Evolutionary conservation across 2,329 filamentous ascomycete species (phyloP).

Genomic region (Beauveria sp.): DNA sequence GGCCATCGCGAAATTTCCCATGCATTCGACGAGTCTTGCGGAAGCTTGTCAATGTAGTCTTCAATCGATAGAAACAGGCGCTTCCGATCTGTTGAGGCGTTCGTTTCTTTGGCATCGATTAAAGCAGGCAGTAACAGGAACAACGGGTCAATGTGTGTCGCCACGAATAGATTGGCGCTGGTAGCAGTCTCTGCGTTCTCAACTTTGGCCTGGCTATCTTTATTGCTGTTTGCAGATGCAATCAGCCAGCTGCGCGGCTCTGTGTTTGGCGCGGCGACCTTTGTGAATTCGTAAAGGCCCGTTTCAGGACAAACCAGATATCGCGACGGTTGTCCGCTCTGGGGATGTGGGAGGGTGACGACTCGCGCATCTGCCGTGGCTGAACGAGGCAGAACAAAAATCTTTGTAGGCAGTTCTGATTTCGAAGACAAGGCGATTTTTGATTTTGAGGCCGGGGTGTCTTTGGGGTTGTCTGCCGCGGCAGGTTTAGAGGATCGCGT

Average conservation of each 20-base stretch:
- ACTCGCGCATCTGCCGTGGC: constrained; percentile 48
- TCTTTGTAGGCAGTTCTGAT: constrained; percentile 37
- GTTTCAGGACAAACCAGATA: constrained; percentile 55
- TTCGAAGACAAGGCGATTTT: constrained; percentile 34
- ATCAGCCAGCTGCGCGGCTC: constrained; percentile 57
- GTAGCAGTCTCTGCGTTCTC: constrained; percentile 46
- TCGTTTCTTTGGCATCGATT: constrained; percentile 32
- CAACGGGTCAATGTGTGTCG: constrained; percentile 74
- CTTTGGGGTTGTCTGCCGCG: constrained; percentile 18
- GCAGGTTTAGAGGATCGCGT: constrained; percentile 37
- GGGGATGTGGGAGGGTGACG: constrained; percentile 52
- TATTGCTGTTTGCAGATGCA: constrained; percentile 21
- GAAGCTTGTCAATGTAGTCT: constrained; percentile 62
- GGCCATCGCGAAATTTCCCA: constrained; percentile 49
- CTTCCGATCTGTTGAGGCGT: constrained; percentile 41
- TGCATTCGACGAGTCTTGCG: constrained; percentile 48
- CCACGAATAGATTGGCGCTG: constrained; percentile 68
- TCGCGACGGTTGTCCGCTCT: constrained; percentile 44
- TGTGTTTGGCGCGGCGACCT: constrained; percentile 43
- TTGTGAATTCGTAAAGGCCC: constrained; percentile 59
- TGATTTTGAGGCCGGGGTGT: constrained; percentile 21
- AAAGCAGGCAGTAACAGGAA: constrained; percentile 77
- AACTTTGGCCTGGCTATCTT: constrained; percentile 13
- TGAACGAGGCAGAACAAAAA: constrained; percentile 55
- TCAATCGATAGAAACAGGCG: constrained; percentile 61